Evolutionary conservation across 495 filamentous ascomycete genomes (phyloP).

Genomic region (Xylaria scruposa): DNA sequence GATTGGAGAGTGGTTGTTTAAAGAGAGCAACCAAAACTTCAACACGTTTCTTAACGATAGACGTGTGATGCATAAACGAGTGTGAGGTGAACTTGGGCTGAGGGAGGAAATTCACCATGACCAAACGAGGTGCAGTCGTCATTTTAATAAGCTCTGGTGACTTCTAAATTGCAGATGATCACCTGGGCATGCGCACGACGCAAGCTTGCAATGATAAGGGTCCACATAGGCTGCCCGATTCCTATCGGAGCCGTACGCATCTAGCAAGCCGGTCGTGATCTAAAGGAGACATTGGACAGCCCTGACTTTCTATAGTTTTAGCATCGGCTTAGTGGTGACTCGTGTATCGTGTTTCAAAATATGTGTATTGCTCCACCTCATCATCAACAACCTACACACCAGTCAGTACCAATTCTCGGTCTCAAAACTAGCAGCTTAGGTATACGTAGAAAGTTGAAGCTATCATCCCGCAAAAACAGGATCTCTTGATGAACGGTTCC

Average conservation of each 20-base stretch:
- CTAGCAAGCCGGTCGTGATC: not conserved
- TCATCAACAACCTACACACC: not conserved
- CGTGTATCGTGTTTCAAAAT: constrained; percentile 2
- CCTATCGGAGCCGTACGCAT: not conserved
- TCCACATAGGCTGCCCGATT: not conserved
- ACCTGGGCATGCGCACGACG: not conserved
- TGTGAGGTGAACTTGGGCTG: not conserved
- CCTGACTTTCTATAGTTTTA: not conserved
- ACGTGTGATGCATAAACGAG: not conserved
- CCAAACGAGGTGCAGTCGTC: not conserved
- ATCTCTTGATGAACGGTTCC: not conserved
- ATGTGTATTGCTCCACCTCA: not conserved
- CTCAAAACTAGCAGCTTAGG: not conserved
- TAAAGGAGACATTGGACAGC: not conserved
- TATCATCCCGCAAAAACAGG: not conserved
- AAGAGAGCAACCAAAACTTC: not conserved
- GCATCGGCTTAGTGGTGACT: constrained; percentile 2
- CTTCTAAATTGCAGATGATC: not conserved
- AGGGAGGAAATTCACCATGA: not conserved
- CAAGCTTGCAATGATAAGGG: not conserved
- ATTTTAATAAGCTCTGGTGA: constrained; percentile 1
- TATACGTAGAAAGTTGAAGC: not conserved
- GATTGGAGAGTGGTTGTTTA: not conserved
- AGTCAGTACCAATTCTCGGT: not conserved
- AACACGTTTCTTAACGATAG: not conserved